Evolutionary conservation across 805 yeast species (phyloP).

Genomic region (Sugiyamaella mastotermitis): DNA sequence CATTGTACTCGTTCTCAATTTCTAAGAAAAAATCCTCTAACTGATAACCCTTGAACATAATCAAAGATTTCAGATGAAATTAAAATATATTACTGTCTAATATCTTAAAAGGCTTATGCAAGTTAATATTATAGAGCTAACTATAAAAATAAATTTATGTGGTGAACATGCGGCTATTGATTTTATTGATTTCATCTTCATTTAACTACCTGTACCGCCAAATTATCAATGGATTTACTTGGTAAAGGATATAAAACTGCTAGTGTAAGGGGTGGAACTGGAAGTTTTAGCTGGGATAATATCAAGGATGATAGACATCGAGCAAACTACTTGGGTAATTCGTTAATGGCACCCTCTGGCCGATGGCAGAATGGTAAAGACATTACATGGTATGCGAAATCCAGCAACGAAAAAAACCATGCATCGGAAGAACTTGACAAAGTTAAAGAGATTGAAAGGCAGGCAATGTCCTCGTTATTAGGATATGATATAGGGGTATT

Average conservation of each 20-base stretch:
- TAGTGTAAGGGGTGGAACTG: slow-evolving; percentile 11
- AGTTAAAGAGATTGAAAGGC: slow-evolving; percentile 7
- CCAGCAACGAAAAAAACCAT: slow-evolving; percentile 6
- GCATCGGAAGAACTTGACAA: not conserved
- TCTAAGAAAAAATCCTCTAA: no score
- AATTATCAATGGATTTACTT: slow-evolving; percentile 11
- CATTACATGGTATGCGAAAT: slow-evolving; percentile 24
- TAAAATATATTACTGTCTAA: no score
- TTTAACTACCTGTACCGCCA: no score
- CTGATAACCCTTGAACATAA: no score
- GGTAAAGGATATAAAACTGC: slow-evolving; percentile 8
- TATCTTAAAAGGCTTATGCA: no score
- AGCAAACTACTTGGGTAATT: slow-evolving; percentile 24
- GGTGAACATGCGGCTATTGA: no score
- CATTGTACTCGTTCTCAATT: no score
- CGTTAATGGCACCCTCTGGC: slow-evolving; percentile 26
- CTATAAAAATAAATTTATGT: no score
- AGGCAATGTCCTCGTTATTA: slow-evolving; percentile 9
- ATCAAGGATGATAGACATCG: slow-evolving; percentile 24
- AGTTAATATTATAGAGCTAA: no score
- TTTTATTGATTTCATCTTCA: no score
- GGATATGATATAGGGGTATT: slow-evolving; percentile 5
- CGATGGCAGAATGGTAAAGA: slow-evolving; percentile 21
- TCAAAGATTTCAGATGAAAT: no score
- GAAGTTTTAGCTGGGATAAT: slow-evolving; percentile 23